Percentiles rank a stretch among this genome's conserved stretches.
Evolutionary conservation across 164 flowering plant genomes (phyloP).

Genomic region (Pachysandra terminalis): DNA sequence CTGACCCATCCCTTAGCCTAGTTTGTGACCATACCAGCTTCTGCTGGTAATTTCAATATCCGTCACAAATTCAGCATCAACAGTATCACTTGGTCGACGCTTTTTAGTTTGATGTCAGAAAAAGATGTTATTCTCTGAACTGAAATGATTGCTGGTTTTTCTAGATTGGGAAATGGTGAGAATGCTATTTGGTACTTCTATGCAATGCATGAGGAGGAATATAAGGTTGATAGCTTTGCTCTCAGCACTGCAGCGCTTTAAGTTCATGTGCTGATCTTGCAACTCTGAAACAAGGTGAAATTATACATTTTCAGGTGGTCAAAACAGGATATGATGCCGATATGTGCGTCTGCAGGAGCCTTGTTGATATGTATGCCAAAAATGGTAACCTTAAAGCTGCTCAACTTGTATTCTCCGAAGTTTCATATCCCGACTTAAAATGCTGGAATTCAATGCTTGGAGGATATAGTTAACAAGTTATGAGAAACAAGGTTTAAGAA

Average conservation of each 20-base stretch:
- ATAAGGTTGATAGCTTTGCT: constrained; percentile 53
- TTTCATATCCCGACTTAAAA: constrained; percentile 56
- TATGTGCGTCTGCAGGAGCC: constrained; percentile 60
- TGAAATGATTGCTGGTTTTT: constrained; percentile 71
- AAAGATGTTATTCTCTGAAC: constrained; percentile 86
- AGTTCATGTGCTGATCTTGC: constrained; percentile 86
- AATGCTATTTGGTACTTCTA: constrained; percentile 46
- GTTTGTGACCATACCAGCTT: no score
- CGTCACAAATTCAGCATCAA: constrained; percentile 45
- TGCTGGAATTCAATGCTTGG: constrained; percentile 89
- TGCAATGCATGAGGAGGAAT: constrained; percentile 53
- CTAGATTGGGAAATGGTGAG: constrained; percentile 52
- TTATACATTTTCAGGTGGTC: constrained; percentile 58
- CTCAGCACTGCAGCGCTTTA: constrained; percentile 67
- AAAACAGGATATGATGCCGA: constrained; percentile 57
- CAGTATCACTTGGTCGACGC: no score
- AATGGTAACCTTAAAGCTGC: constrained; percentile 61
- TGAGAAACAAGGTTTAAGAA: no score
- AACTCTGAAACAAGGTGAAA: constrained; percentile 62
- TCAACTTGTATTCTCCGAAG: constrained; percentile 33
- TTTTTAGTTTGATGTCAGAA: constrained; percentile 36
- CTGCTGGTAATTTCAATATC: constrained; percentile 80
- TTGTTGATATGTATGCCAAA: constrained; percentile 84
- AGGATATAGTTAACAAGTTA: no score
- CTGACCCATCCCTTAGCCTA: no score